Conservation (phyloP, 2,329 filamentous ascomycete species). For the Trichoderma sp. region DNA sequence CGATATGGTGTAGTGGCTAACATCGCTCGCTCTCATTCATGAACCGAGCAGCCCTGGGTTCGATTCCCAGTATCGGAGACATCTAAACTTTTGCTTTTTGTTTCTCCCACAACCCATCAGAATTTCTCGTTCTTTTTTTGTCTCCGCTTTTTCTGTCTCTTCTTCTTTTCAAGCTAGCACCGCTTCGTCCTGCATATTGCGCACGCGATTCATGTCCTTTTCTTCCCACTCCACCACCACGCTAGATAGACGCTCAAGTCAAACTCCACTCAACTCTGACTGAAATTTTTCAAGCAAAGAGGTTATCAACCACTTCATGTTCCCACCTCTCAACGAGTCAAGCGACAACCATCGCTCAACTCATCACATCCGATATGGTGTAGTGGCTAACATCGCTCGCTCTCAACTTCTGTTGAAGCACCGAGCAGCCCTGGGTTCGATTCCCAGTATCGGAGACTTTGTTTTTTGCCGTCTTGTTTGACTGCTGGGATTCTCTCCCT, state of each 20-base stretch:
- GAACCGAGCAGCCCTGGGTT: conserved; percentile 31
- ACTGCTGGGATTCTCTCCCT: background rate
- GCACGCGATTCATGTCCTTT: background rate
- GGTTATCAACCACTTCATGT: conserved; percentile 9
- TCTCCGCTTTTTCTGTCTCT: background rate
- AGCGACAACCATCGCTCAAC: conserved; percentile 4
- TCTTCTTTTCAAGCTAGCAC: background rate
- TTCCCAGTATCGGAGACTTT: conserved; percentile 41
- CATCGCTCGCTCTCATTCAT: conserved; percentile 39
- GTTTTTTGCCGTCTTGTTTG: background rate
- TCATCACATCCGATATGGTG: conserved; percentile 40
- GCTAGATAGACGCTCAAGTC: no score
- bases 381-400: conserved; percentile 46
- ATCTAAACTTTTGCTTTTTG: background rate
- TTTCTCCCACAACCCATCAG: background rate
- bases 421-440: conserved; percentile 45
- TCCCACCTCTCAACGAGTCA: background rate
- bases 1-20: conserved; percentile 46
- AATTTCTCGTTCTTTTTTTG: background rate
- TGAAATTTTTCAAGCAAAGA: background rate
- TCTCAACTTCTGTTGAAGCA: conserved; percentile 35
- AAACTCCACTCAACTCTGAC: background rate
- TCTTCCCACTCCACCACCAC: background rate
- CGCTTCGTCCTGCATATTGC: background rate
- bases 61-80: conserved; percentile 31